A percentile compares a stretch with the other conserved stretches of the same genome.
Conservation (phyloP, 2,329 filamentous ascomycete species). For the Cyphellophora europaea region DNA sequence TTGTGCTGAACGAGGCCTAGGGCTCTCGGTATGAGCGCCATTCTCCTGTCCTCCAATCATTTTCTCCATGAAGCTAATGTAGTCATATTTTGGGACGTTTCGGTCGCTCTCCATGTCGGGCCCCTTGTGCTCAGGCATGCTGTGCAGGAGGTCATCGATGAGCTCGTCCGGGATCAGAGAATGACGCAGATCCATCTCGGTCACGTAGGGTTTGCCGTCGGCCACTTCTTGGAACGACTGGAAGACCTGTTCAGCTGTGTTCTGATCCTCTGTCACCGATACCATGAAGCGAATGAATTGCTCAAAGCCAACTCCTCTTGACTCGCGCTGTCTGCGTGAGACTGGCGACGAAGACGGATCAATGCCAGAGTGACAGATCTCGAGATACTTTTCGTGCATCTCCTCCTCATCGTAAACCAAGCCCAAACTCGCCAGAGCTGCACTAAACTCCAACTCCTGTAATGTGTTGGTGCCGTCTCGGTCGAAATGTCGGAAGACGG, state of each 20-base stretch:
- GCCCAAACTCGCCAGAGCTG: constrained; percentile 86
- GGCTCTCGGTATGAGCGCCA: constrained; percentile 6
- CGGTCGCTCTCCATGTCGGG: constrained; percentile 81
- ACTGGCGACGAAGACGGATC: constrained; percentile 28
- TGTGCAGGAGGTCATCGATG: constrained; percentile 80
- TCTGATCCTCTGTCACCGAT: constrained; percentile 96
- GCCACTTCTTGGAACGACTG: constrained; percentile 96
- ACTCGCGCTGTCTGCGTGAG: constrained; percentile 17
- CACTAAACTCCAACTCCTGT: constrained; percentile 90
- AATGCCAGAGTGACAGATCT: constrained; percentile 51
- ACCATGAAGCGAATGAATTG: constrained; percentile 99
- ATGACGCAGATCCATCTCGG: constrained; percentile 91
- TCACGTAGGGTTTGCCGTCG: constrained; percentile 97
- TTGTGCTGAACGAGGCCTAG: constrained; percentile 1
- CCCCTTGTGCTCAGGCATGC: constrained; percentile 76
- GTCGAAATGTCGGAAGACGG: constrained; percentile 96
- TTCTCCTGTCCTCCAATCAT: constrained; percentile 45
- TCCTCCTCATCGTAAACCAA: constrained; percentile 95
- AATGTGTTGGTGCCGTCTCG: constrained; percentile 83
- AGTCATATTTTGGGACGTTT: constrained; percentile 82
- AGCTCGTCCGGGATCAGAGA: constrained; percentile 93
- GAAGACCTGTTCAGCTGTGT: constrained; percentile 96
- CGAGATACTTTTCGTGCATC: constrained; percentile 91
- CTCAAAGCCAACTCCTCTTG: constrained; percentile 76
- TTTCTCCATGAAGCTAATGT: constrained; percentile 94